Conservation (phyloP, 345 rosid species). For the Combretum micranthum region DNA sequence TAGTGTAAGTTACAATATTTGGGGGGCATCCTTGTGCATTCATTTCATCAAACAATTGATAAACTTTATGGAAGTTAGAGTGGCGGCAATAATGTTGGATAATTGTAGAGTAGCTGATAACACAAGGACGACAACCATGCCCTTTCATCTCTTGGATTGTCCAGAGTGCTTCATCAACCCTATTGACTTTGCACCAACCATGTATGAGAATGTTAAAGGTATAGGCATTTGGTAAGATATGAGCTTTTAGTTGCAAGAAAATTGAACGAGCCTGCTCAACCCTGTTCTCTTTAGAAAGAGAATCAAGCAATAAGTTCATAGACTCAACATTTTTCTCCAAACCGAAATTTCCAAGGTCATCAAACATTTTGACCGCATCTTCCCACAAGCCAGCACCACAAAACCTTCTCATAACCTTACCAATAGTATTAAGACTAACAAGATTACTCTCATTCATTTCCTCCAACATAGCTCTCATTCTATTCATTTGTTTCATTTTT, state of each 20-base stretch:
- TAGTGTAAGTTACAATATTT: slow-evolving; percentile 64
- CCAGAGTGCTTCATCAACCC: slow-evolving; percentile 81
- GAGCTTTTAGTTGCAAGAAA: slow-evolving; percentile 52
- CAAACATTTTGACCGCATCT: slow-evolving; percentile 63
- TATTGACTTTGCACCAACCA: slow-evolving; percentile 81
- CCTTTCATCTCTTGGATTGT: slow-evolving; percentile 91
- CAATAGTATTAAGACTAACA: slow-evolving; percentile 42
- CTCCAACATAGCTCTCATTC: slow-evolving; percentile 48
- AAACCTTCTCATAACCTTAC: slow-evolving; percentile 74
- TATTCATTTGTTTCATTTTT: slow-evolving; percentile 59
- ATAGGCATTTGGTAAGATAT: slow-evolving; percentile 49
- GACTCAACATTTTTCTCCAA: slow-evolving; percentile 64
- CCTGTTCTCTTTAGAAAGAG: slow-evolving; percentile 71
- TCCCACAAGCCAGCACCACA: slow-evolving; percentile 83
- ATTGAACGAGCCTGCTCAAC: slow-evolving; percentile 58
- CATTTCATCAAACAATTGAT: slow-evolving; percentile 65
- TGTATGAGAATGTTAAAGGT: slow-evolving; percentile 77
- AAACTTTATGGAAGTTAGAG: slow-evolving; percentile 37
- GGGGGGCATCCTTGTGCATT: slow-evolving; percentile 50
- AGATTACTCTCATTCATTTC: slow-evolving; percentile 37
- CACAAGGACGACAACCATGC: slow-evolving; percentile 50
- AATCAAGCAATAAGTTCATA: slow-evolving; percentile 71
- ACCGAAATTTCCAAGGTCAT: slow-evolving; percentile 45
- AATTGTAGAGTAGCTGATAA: slow-evolving; percentile 69
- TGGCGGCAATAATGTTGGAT: slow-evolving; percentile 48